Base-by-base conservation (phyloP, 164 flowering plant genomes). In the Amborella trichopoda region DNA sequence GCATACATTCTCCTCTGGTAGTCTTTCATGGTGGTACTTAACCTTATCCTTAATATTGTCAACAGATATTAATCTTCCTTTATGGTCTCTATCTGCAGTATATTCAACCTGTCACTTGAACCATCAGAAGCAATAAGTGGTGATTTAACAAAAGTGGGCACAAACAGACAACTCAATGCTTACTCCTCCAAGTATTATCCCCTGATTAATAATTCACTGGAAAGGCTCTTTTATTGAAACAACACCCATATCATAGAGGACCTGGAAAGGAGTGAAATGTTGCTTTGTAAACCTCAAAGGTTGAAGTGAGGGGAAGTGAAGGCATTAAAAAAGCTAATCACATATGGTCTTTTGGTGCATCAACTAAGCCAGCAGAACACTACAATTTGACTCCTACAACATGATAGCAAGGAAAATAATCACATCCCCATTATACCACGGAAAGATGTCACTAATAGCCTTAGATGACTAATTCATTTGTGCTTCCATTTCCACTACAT, bases 151-250 rank as follows among this genome's bases (percentile, higher is more conserved):
- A 22, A 39, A 3, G 9, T 32, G 21, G 28, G 11, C 23, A 36
- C 0, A 6, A 3, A 19, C 24, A 48, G 47, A 36, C 9, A 59
- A 65, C 9, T n/a, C n/a, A 58, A 34, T 20, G 68, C 84, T 70
- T 67, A 90, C 95, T 63, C 83, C 96, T 33, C 98, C 98, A 52
- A 91, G 94, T 57, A 91, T 86, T 42, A 91, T 71, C 51, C 98
- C 98, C 65, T 91, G 98, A 65, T 86, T 91, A 72, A 91, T 91
- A 45, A 91, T 89, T 57, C 98, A 91, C 53, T 91, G 80, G 68
- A 91, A 91, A 26, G 98, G 98, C 50, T 91, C 98, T 65, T 81
- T 83, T 23, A 93, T 81, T 28, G 94, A 83, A 41, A 91, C 98
- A 58, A 75, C 72, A 50, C 94, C 98, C 59, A 91, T 76, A 62